Percentiles rank a stretch among this genome's conserved stretches.
These are phyloP conservation scores for Botrytis tulipae DNA, from an alignment of 2,329 filamentous ascomycete species.

Conservation along the genomic window DNA sequence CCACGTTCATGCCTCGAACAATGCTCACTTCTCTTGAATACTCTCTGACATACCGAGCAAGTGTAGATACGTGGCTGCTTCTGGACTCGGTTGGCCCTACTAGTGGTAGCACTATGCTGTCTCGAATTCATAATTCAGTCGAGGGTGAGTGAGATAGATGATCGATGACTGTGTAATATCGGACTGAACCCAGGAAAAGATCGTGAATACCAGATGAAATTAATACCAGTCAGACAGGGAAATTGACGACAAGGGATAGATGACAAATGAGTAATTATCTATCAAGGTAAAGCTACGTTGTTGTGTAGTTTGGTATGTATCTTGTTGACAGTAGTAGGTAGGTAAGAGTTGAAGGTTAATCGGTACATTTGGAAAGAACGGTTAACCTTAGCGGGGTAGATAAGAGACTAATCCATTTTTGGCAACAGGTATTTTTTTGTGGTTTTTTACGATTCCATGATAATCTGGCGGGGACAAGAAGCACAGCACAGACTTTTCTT, in stretches of 20 bases:
- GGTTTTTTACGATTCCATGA: background rate
- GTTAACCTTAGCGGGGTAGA: constrained; percentile 17
- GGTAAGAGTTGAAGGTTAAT: background rate
- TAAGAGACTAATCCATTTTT: background rate
- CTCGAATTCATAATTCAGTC: constrained; percentile 20
- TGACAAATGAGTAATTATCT: background rate
- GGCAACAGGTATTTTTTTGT: background rate
- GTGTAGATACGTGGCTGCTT: constrained; percentile 21
- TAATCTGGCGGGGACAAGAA: background rate
- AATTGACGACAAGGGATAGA: background rate
- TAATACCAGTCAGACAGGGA: background rate
- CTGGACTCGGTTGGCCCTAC: constrained; percentile 13
- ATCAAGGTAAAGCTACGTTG: background rate
- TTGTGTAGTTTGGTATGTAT: background rate
- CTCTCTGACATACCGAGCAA: constrained; percentile 16
- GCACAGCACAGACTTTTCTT: background rate
- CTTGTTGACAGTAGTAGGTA: background rate
- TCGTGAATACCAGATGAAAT: background rate
- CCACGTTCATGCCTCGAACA: constrained; percentile 21
- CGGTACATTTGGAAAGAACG: constrained; percentile 11
- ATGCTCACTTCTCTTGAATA: constrained; percentile 22
- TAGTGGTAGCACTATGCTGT: constrained; percentile 15
- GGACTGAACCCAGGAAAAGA: background rate
- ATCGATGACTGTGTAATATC: background rate
- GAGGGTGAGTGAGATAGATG: background rate